Conservation (phyloP, 306 rosid species). For the Acacia confusa region DNA sequence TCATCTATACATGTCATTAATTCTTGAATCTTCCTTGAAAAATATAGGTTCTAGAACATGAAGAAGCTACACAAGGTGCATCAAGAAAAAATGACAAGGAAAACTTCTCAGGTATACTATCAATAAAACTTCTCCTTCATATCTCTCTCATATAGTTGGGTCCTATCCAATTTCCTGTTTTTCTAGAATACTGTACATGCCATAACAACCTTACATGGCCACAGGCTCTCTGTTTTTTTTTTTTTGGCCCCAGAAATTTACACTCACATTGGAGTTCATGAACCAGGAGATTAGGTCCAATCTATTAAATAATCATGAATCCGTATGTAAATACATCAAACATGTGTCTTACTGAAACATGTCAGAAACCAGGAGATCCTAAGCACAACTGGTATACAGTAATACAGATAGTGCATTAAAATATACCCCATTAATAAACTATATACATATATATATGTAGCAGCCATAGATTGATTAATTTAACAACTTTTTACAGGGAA, state of each 20-base stretch:
- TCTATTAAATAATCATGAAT: not conserved
- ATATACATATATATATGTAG: not conserved
- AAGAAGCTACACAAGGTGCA: constrained; percentile 22
- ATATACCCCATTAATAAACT: not conserved
- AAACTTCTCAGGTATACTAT: constrained; percentile 37
- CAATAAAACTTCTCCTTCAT: not conserved
- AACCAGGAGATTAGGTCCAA: not conserved
- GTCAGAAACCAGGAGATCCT: not conserved
- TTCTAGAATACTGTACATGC: not conserved
- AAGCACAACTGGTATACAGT: not conserved
- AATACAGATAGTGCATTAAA: not conserved
- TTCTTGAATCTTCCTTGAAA: not conserved
- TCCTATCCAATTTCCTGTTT: not conserved
- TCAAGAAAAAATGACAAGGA: constrained; percentile 29
- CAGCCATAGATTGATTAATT: not conserved
- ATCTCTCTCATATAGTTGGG: not conserved
- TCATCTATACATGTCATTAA: not conserved
- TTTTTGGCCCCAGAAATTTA: not conserved
- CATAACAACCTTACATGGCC: not conserved
- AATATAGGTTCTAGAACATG: constrained; percentile 36
- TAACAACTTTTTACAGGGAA: constrained; percentile 30
- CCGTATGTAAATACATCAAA: not conserved
- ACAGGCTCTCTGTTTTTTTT: not conserved
- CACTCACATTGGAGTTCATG: not conserved
- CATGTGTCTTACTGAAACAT: not conserved